These are phyloP conservation scores for Trichosporon inkin DNA, from an alignment of 1,284 basidiomycete genomes.

Conservation along the genomic window DNA sequence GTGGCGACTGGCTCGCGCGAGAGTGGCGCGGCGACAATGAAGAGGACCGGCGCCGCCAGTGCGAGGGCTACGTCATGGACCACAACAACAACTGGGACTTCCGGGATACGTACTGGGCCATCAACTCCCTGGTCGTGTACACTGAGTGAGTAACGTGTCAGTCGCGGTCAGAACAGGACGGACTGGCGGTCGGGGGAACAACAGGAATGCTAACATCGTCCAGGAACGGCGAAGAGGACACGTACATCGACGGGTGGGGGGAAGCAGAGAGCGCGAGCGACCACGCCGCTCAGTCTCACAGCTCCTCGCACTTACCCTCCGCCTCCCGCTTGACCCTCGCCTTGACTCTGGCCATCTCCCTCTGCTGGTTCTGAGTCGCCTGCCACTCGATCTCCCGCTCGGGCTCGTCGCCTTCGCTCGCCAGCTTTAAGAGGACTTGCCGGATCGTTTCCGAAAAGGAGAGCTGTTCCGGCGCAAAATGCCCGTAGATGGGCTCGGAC, in stretches of 20 bases:
- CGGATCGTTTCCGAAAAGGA: conserved; percentile 33
- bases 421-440: conserved; percentile 33
- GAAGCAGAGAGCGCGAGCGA: background rate
- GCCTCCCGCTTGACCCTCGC: conserved; percentile 1
- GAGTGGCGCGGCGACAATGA: background rate
- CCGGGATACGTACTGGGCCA: conserved; percentile 1
- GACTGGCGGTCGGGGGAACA: background rate
- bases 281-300: background rate
- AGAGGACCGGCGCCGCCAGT: background rate
- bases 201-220: background rate
- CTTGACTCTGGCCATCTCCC: background rate
- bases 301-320: background rate
- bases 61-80: conserved; percentile 3
- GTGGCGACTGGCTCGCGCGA: background rate
- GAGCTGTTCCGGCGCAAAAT: conserved; percentile 55
- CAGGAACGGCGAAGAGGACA: background rate
- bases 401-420: background rate
- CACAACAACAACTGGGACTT: background rate
- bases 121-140: background rate
- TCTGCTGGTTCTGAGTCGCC: conserved; percentile 4
- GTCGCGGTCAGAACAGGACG: background rate
- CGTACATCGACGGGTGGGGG: background rate
- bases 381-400: background rate
- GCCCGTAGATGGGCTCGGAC: conserved; percentile 53
- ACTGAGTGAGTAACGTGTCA: background rate